phyloP scores from a whole-genome alignment of 169 alveolate genomes.

The Theileria parva region DNA sequence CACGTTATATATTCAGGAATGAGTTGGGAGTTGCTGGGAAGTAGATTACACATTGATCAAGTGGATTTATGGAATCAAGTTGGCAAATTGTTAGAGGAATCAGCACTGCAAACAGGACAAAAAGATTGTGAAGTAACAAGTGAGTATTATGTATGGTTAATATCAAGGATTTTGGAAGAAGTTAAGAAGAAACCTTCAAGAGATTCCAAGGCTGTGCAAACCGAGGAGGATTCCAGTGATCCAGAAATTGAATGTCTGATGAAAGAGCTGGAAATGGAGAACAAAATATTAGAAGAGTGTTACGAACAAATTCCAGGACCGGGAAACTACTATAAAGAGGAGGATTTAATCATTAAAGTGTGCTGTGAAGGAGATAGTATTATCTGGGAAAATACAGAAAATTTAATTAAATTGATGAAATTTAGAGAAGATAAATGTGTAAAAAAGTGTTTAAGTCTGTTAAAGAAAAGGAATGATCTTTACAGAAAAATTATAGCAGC shows the following conservation, averaged over 20 bases:
- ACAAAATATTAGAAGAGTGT: background rate
- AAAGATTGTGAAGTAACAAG: background rate
- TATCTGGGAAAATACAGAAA: background rate
- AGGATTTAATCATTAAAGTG: background rate
- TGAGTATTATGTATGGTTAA: background rate
- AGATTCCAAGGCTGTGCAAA: background rate
- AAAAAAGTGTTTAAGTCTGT: background rate
- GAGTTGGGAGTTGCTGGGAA: background rate
- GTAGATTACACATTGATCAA: slow-evolving; percentile 3
- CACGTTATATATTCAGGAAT: background rate
- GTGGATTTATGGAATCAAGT: background rate
- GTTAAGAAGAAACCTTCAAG: background rate
- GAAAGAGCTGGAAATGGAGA: background rate
- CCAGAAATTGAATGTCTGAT: background rate
- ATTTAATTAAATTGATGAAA: background rate
- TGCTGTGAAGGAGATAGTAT: background rate
- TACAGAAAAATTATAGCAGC: slow-evolving; percentile 42
- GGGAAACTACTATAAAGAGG: background rate
- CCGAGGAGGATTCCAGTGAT: background rate
- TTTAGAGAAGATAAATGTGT: background rate
- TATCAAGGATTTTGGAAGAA: background rate
- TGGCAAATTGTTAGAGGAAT: background rate
- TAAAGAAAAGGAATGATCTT: slow-evolving; percentile 43
- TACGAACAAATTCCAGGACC: background rate
- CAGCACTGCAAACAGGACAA: background rate